Percentiles rank a stretch among this genome's conserved stretches.
phyloP scores from a whole-genome alignment of 495 filamentous ascomycete genomes.

The Rusavskia elegans region DNA sequence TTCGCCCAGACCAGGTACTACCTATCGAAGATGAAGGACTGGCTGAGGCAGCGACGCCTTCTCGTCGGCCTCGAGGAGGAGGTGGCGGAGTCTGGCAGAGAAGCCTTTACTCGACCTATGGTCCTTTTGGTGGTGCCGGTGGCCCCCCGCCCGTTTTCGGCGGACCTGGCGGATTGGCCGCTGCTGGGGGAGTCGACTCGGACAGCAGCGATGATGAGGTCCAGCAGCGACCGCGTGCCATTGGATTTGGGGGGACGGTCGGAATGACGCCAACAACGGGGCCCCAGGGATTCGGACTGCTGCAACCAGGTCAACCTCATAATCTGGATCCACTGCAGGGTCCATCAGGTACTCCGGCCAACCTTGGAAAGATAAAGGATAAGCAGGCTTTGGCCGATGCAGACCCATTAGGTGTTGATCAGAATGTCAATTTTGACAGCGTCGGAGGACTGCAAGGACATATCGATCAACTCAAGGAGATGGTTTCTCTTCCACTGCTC shows the following conservation, averaged over 20 bases:
- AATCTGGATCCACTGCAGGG: slow-evolving; percentile 46
- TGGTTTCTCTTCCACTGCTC: slow-evolving; percentile 83
- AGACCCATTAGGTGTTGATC: slow-evolving; percentile 82
- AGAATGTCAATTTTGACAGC: slow-evolving; percentile 78
- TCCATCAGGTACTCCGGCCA: slow-evolving; percentile 53
- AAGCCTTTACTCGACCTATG: slow-evolving; percentile 67
- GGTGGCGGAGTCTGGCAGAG: slow-evolving; percentile 45
- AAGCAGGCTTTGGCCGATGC: slow-evolving; percentile 70
- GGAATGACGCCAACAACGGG: slow-evolving; percentile 64
- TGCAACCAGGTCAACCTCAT: slow-evolving; percentile 43
- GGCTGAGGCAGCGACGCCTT: slow-evolving; percentile 52
- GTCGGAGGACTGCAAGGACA: slow-evolving; percentile 84
- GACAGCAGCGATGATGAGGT: slow-evolving; percentile 94
- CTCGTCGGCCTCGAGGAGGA: slow-evolving; percentile 41
- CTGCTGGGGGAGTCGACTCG: slow-evolving; percentile 68
- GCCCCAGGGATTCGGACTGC: slow-evolving; percentile 31
- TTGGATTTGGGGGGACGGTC: slow-evolving; percentile 41
- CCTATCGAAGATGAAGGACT: slow-evolving; percentile 53
- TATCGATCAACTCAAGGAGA: slow-evolving; percentile 93
- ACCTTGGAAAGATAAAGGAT: slow-evolving; percentile 81
- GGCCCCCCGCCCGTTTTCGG: slow-evolving; percentile 57
- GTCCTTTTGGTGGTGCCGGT: slow-evolving; percentile 78
- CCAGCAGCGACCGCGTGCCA: slow-evolving; percentile 29
- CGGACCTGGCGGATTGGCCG: slow-evolving; percentile 59
- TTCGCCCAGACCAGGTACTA: slow-evolving; percentile 53